Percentiles rank a stretch among this genome's conserved stretches.
Evolutionary conservation across 2,329 filamentous ascomycete genomes (phyloP).

Genomic region (Gnomoniopsis smithogilvyi): DNA sequence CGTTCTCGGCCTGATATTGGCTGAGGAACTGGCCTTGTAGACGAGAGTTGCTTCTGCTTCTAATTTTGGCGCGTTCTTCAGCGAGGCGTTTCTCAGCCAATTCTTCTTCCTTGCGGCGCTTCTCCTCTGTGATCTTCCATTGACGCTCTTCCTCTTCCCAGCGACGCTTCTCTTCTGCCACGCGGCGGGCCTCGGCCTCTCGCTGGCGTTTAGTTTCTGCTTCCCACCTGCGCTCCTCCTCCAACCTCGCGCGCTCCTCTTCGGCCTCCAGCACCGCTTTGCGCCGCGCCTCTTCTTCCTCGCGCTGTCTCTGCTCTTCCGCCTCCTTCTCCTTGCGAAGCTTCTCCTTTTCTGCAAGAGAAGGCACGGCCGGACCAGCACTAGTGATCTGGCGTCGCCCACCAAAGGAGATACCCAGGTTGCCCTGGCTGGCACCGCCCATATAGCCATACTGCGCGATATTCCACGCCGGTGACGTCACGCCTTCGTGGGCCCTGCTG

Average conservation of each 20-base stretch:
- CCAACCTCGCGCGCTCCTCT: slow-evolving; percentile 57
- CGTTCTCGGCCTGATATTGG: slow-evolving; percentile 76
- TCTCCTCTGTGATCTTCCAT: slow-evolving; percentile 70
- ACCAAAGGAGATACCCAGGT: slow-evolving; percentile 90
- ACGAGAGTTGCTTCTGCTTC: slow-evolving; percentile 55
- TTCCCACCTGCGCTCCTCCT: slow-evolving; percentile 66
- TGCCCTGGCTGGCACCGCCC: slow-evolving; percentile 94
- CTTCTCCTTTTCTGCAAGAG: slow-evolving; percentile 79
- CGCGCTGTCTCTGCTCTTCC: slow-evolving; percentile 58
- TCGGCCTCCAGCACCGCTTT: slow-evolving; percentile 50
- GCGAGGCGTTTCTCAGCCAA: slow-evolving; percentile 67
- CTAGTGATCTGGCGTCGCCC: slow-evolving; percentile 89
- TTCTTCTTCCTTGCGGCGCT: slow-evolving; percentile 67
- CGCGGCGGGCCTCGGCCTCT: slow-evolving; percentile 56
- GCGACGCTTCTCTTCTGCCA: slow-evolving; percentile 65
- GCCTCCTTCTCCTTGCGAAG: slow-evolving; percentile 52
- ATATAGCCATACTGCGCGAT: slow-evolving; percentile 98
- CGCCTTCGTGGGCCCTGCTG: slow-evolving; percentile 74
- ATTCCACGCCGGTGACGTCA: slow-evolving; percentile 91
- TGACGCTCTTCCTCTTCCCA: slow-evolving; percentile 76
- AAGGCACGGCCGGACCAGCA: slow-evolving; percentile 75
- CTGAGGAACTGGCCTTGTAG: slow-evolving; percentile 82
- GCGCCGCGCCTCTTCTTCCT: slow-evolving; percentile 48
- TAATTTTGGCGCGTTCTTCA: slow-evolving; percentile 61
- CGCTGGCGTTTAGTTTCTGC: slow-evolving; percentile 59